phyloP scores from a whole-genome alignment of 371 early-diverging fungal species.

The Dipsacomyces acuminosporus region DNA sequence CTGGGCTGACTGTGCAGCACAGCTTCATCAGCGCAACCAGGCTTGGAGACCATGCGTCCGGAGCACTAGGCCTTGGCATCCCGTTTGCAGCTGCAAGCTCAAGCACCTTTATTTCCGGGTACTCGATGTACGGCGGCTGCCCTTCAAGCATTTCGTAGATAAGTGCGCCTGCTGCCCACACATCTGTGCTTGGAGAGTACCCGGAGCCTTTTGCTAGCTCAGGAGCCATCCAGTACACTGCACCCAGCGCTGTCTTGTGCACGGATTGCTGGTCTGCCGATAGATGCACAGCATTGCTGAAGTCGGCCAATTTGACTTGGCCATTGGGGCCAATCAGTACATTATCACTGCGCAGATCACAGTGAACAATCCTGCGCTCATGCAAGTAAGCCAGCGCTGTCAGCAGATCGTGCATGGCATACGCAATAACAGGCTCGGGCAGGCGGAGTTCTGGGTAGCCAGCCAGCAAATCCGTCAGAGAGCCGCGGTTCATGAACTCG shows the following conservation, averaged over 20 bases:
- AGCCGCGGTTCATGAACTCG: slow-evolving; percentile 74
- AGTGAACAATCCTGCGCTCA: slow-evolving; percentile 83
- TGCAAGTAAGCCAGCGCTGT: slow-evolving; percentile 90
- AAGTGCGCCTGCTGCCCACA: slow-evolving; percentile 83
- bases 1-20: slow-evolving; percentile 20
- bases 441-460: slow-evolving; percentile 55
- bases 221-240: slow-evolving; percentile 97
- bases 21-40: slow-evolving; percentile 35
- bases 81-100: slow-evolving; percentile 42
- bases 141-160: slow-evolving; percentile 81
- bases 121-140: slow-evolving; percentile 65
- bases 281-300: slow-evolving; percentile 66
- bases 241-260: slow-evolving; percentile 68
- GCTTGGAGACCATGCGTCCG: slow-evolving; percentile 21
- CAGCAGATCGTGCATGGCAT: slow-evolving; percentile 72
- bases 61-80: slow-evolving; percentile 19
- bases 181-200: slow-evolving; percentile 78
- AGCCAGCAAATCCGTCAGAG: slow-evolving; percentile 69
- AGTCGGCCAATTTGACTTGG: slow-evolving; percentile 72
- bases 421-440: slow-evolving; percentile 59
- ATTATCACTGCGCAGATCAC: slow-evolving; percentile 89
- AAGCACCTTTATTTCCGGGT: slow-evolving; percentile 46
- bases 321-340: slow-evolving; percentile 66
- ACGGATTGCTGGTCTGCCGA: slow-evolving; percentile 50
- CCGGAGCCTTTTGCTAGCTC: slow-evolving; percentile 78